Evolutionary conservation across 2,329 filamentous ascomycete species (phyloP), one percentile per base, ranked within the genome.

Genomic region (Zymoseptoria passerinii): DNA sequence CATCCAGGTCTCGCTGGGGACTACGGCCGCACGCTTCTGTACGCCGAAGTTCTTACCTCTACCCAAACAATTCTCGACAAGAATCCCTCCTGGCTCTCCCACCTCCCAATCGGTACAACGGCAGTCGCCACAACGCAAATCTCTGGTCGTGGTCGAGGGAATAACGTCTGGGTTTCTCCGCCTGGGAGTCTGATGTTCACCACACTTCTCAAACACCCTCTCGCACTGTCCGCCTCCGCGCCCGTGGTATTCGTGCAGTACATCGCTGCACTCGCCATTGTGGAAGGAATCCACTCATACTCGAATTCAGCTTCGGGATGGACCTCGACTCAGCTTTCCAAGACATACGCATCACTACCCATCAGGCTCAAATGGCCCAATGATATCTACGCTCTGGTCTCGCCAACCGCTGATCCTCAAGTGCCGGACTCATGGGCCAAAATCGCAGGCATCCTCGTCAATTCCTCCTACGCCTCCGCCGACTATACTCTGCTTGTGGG

Each of bases 341-440:
- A 58, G 18, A 89, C 86, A 7, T 97, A 95, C 72, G 79, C 83
- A 5, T 78, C 83, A 0, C 73, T 97, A 4, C 89, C 89, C 0
- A 81, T 99, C 48, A 91, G 89, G 71, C 76, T 99, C 29, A 99
- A 99, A 73, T 99, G 94, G 94, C 94, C 94, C 9, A 99, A 99
- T 68, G 94, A 99, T 70, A 89, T 99, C 56, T 77, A 78, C 66
- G 74, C 73, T 2, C 66, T 73, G 10, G 13, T 13, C 1, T 70
- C 72, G 52, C 73, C 73, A 0, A 52, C 56, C 2, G 59, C 62
- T 10, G 19, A 52, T 19, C 54, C 4, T 35, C 53, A 58, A 13
- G 83, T 90, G 68, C 87, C 86, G 0, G 78, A 83, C 20, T 86
- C 90, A 68, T 94, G 94, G 66, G 86, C 91, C 64, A 99, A 99